Percentiles rank a stretch among this genome's conserved stretches.
Evolutionary conservation across 805 yeast species (phyloP).

Genomic region (Wickerhamomyces mucosus): DNA sequence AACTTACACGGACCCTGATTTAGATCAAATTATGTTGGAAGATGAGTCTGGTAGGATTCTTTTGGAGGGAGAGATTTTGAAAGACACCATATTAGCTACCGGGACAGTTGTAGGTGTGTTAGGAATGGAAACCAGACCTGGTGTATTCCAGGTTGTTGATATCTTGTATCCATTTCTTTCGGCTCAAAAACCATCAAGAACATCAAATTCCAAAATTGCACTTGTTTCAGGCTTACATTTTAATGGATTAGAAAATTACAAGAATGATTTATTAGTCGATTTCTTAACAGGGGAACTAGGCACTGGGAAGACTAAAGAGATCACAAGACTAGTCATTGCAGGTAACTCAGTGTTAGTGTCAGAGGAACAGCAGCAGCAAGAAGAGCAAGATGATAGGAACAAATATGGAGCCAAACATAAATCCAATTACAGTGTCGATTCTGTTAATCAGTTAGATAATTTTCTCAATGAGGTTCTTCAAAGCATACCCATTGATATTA

Average conservation of each 20-base stretch:
- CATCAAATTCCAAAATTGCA: conserved; percentile 39
- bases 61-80: conserved; percentile 52
- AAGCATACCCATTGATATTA: conserved; percentile 58
- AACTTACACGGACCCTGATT: conserved; percentile 45
- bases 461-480: conserved; percentile 47
- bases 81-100: conserved; percentile 58
- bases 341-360: conserved; percentile 51
- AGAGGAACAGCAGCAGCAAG: conserved; percentile 6
- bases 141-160: conserved; percentile 78
- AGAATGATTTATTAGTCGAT: conserved; percentile 53
- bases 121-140: conserved; percentile 80
- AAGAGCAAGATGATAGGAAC: conserved; percentile 18
- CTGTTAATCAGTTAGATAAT: conserved; percentile 47
- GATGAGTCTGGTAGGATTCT: conserved; percentile 88
- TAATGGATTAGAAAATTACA: conserved; percentile 34
- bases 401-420: conserved; percentile 41
- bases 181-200: conserved; percentile 33
- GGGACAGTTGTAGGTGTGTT: conserved; percentile 82
- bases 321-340: conserved; percentile 51
- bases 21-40: conserved; percentile 66
- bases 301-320: conserved; percentile 20
- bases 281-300: conserved; percentile 67
- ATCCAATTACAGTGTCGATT: conserved; percentile 38
- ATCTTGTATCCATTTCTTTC: conserved; percentile 60
- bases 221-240: conserved; percentile 70